Evolutionary conservation across 1,139 yeast genomes (phyloP), one percentile per base, ranked within the genome.

Genomic region (Yamadazyma friedrichii): DNA sequence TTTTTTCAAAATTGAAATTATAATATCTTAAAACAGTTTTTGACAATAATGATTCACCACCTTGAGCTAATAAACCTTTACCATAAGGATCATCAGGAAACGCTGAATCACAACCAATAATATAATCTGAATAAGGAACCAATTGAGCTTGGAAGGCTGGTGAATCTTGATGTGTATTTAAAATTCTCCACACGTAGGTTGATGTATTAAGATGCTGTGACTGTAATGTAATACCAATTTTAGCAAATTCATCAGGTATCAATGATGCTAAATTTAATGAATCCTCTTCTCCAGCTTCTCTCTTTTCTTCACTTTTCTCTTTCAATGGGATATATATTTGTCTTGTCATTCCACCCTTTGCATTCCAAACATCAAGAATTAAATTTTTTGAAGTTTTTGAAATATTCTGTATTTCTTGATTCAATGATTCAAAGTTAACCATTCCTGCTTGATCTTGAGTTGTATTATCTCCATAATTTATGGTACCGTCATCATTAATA

Each of bases 61-160:
- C 96, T 6, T 83, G 78, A 9, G 87, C 81, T 44, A 91, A 70
- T 32, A 88, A 65, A 0, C 77, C 76, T 46, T 65, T 66, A 1
- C 95, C 95, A 38, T 49, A 44, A 1, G 53, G 49, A 47, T 70
- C 76, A 15, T 60, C 62, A 4, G 67, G 64, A 38, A 56, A 70
- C 0, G 74, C 73, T 0, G 76, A 67, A 50, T 89, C 95, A 42
- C 95, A 88, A 4, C 95, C 97, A 38, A 93, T 81, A 42, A 93
- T 84, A 57, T 87, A 93, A 59, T 93, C 98, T 1, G 93, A 81
- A 53, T 84, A 84, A 0, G 96, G 91, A 31, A 88, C 73, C 33
- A 93, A 74, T 22, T 94, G 96, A 0, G 96, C 89, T 38, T 66
- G 67, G 51, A 84, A 87, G 0, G 97, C 97, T 0, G 98, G 97